Evolutionary conservation across 2,329 filamentous ascomycete species (phyloP).

Genomic region (Paecilomyces sp.): DNA sequence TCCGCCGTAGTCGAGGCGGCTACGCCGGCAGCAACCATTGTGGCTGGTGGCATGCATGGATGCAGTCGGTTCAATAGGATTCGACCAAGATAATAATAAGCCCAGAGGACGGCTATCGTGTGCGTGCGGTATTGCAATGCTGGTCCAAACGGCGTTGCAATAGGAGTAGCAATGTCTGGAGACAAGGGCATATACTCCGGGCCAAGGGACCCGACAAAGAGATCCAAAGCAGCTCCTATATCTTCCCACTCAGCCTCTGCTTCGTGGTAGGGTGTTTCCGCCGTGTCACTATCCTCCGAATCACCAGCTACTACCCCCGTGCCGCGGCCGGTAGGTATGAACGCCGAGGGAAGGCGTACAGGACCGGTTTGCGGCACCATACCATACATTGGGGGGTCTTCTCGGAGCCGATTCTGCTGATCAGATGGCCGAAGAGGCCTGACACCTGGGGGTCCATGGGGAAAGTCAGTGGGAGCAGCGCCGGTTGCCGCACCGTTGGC

Average conservation of each 20-base stretch:
- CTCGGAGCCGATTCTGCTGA: slow-evolving; percentile 5
- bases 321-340: slow-evolving; percentile 40
- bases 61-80: slow-evolving; percentile 78
- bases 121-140: slow-evolving; percentile 78
- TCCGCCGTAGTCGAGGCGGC: slow-evolving; percentile 64
- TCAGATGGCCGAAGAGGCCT: slow-evolving; percentile 4
- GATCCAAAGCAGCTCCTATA: slow-evolving; percentile 34
- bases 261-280: slow-evolving; percentile 55
- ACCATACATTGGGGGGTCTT: slow-evolving; percentile 38
- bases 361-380: slow-evolving; percentile 40
- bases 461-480: background rate
- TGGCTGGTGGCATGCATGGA: slow-evolving; percentile 83
- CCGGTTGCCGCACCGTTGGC: slow-evolving; percentile 5
- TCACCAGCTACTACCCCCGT: slow-evolving; percentile 12
- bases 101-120: slow-evolving; percentile 81
- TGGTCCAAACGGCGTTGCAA: slow-evolving; percentile 70
- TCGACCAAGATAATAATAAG: slow-evolving; percentile 75
- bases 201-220: slow-evolving; percentile 54
- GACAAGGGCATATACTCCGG: slow-evolving; percentile 69
- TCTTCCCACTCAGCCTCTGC: slow-evolving; percentile 70
- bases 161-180: slow-evolving; percentile 56
- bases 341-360: slow-evolving; percentile 43
- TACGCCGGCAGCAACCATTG: slow-evolving; percentile 77
- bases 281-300: slow-evolving; percentile 51
- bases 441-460: background rate